phyloP scores from a whole-genome alignment of 1,284 basidiomycete species.

The Testicularia cyperi region DNA sequence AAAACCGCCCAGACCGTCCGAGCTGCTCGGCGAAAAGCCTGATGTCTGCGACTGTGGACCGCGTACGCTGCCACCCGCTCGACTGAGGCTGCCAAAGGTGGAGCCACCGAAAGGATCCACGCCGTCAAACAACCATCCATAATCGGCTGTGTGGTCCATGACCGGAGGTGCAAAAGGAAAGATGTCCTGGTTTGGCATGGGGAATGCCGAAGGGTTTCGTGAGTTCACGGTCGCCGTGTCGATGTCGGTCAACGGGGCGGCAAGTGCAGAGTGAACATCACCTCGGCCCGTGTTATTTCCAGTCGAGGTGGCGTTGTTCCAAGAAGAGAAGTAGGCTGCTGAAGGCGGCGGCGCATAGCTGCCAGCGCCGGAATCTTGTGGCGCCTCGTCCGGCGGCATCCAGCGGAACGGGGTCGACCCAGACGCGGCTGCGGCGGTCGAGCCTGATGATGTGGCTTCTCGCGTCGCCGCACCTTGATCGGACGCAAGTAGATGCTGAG shows the following conservation, averaged over 20 bases:
- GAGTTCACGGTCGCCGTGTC: conserved; percentile 5
- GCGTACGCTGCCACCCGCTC: conserved; percentile 10
- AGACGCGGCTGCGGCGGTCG: no score
- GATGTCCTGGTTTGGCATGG: conserved; percentile 29
- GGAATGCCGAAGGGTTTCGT: conserved; percentile 9
- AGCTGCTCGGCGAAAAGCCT: conserved; percentile 37
- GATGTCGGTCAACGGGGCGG: conserved; percentile 9
- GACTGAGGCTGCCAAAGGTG: conserved; percentile 14
- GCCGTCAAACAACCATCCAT: conserved; percentile 47
- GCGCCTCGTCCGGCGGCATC: conserved; percentile 9
- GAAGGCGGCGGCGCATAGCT: conserved; percentile 34
- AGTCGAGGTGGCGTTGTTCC: conserved; percentile 13
- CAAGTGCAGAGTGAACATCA: conserved; percentile 1
- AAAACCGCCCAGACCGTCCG: conserved; percentile 30
- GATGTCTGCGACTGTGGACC: conserved; percentile 30
- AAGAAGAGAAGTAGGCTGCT: conserved; percentile 22
- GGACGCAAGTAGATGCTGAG: no score
- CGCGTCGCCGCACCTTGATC: no score
- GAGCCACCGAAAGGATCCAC: conserved; percentile 37
- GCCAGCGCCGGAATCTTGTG: conserved; percentile 6
- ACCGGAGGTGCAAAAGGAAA: conserved; percentile 38
- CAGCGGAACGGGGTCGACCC: conserved; percentile 16
- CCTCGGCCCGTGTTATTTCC: no score
- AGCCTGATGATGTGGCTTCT: no score
- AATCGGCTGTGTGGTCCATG: conserved; percentile 40